These are phyloP conservation scores for Ogataea corticis DNA, from an alignment of 805 yeast species.

Conservation along the genomic window DNA sequence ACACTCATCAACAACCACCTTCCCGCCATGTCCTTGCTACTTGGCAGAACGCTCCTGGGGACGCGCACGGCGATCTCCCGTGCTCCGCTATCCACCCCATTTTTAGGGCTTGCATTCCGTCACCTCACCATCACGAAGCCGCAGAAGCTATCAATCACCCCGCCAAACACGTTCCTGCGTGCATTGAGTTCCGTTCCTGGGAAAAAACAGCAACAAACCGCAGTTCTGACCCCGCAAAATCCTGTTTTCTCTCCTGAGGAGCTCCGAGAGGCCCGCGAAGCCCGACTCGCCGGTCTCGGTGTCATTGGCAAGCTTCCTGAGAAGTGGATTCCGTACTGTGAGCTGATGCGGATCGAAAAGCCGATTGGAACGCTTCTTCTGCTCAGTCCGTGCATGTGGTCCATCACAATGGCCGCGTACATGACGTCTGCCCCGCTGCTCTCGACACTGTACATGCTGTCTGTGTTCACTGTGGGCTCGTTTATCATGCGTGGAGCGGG, in stretches of 20 bases:
- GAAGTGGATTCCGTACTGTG: conserved; percentile 84
- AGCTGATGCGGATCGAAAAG: conserved; percentile 85
- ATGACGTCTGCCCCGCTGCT: conserved; percentile 66
- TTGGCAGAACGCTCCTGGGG: not conserved
- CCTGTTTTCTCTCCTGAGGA: conserved; percentile 41
- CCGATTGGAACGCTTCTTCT: conserved; percentile 94
- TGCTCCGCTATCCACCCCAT: not conserved
- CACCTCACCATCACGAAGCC: not conserved
- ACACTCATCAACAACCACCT: too few relatives aligned
- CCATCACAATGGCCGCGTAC: conserved; percentile 86
- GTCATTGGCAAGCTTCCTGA: conserved; percentile 66
- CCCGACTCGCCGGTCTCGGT: conserved; percentile 47
- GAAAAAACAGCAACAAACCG: not conserved
- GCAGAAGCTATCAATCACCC: not conserved
- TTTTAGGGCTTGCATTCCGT: not conserved
- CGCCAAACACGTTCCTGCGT: not conserved
- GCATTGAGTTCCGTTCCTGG: not conserved
- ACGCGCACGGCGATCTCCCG: not conserved
- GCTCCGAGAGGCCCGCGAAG: conserved; percentile 49
- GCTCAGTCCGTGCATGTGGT: conserved; percentile 87
- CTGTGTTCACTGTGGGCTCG: conserved; percentile 80
- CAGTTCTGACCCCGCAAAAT: conserved; percentile 1
- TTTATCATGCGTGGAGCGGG: conserved; percentile 97
- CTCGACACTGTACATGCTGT: conserved; percentile 59
- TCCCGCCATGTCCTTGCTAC: not conserved